Evolutionary conservation across 140 eudicot species (phyloP), one percentile per base, ranked within the genome.

Genomic region (Senecio squalidus): DNA sequence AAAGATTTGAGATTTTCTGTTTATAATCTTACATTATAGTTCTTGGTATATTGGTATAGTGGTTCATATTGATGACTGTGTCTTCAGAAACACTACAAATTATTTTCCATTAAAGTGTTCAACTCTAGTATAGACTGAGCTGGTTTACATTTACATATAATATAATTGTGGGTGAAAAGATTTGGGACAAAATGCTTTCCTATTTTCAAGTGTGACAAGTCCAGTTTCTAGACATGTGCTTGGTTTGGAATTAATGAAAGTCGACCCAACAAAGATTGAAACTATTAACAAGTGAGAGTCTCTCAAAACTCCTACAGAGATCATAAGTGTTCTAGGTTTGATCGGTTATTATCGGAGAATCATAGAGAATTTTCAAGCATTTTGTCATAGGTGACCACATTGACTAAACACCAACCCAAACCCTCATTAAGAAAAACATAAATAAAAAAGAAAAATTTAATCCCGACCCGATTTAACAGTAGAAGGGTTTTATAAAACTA

Each of bases 1-100:
- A 60, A 78, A 74, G 70, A 38, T 15, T 20, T 82, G 84, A 82
- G 65, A 52, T 66, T 5, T 25, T 26, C 4, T 0, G 5, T 14
- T 18, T 53, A 14, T 3, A n/a, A 60, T 34, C 22, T 33, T 38
- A 48, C 24, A 17, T 34, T 28, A 23, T 5, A 10, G 7, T 17
- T 62, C 27, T 30, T 44, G 24, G 9, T 20, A 18, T 39, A n/a
- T n/a, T 36, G 29, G 28, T 46, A 14, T 47, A 21, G 28, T 16
- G 53, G 10, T 65, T 48, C 30, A 45, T 40, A 71, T 58, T 49
- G 55, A 46, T 72, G 48, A 53, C 33, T 43, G 43, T 46, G 24
- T 36, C 33, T 69, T 51, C 68, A 70, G 64, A 56, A 45, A 68
- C n/a, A n/a, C 67, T 25, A 31, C 49, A 26, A 23, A 31, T 58